Evolutionary conservation across 1,139 yeast genomes (phyloP), one percentile per base, ranked within the genome.

Genomic region (Diutina sp.): DNA sequence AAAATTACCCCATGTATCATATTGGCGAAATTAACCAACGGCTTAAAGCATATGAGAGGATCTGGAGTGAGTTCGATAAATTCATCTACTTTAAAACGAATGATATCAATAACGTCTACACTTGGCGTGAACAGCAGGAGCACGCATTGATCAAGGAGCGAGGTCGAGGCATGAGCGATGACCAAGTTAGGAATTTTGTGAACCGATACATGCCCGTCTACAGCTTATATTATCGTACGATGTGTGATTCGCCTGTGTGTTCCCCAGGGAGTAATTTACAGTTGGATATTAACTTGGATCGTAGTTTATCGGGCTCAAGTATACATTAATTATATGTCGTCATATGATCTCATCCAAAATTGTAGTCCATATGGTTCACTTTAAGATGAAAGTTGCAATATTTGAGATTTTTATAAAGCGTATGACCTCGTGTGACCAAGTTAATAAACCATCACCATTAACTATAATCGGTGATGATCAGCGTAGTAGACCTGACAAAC

Each of bases 121-220:
- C 66, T 9, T 93, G 99, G 99, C 77, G 99, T 60, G 67, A 79
- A 6, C 82, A 91, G 67, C 98, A 93, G 69, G 99, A 93, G 65
- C 88, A 86, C 61, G 80, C 74, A 3, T 69, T 90, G 63, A 81
- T 85, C 9, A 56, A 59, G 9, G 60, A 61, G 8, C 72, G 67
- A 16, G 97, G 96, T 0, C 58, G 65, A 1, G 98, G 98, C 0
- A 90, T 93, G 98, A 71, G 84, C 1, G 95, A 88, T 62, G 76
- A 67, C 0, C 78, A 86, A 63, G 96, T 93, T 4, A 66, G 62
- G 9, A 60, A 61, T 29, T 93, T 93, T 71, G 84, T 93, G 8
- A 83, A 86, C 60, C 78, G 96, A 59, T 93, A 93, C 68, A 86
- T 88, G 90, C 96, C 96, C 0, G 80, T 87, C 38, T 93, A 93